These are phyloP conservation scores for Chlorella vulgaris DNA, from an alignment of 139 green algal genomes.

Conservation along the genomic window DNA sequence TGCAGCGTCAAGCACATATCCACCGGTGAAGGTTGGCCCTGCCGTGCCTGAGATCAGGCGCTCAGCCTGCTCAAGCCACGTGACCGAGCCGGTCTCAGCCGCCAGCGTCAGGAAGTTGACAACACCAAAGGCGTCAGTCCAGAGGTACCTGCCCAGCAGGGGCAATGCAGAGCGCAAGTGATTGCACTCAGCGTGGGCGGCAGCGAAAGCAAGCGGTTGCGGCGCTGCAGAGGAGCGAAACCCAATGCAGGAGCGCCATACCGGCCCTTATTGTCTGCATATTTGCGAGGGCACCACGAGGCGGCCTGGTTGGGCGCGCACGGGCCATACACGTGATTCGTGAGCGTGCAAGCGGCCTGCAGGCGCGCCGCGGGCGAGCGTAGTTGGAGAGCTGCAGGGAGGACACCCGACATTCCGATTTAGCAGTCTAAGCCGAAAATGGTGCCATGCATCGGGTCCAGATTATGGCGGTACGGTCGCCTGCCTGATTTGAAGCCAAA, in stretches of 20 bases:
- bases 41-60: conserved; percentile 31
- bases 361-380: not conserved
- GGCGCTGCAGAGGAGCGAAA: too few species aligned
- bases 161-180: too few species aligned
- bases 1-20: not conserved
- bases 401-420: too few species aligned
- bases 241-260: too few species aligned
- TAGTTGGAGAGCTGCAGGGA: too few species aligned
- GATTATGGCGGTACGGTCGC: too few species aligned
- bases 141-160: conserved; percentile 30
- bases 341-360: not conserved
- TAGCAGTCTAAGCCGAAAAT: too few species aligned
- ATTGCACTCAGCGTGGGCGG: too few species aligned
- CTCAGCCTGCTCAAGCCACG: conserved; percentile 34
- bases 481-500: too few species aligned
- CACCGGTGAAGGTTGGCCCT: not conserved
- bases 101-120: conserved; percentile 52
- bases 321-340: conserved; percentile 16
- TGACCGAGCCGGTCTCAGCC: conserved; percentile 26
- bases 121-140: conserved; percentile 62
- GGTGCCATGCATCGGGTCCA: too few species aligned
- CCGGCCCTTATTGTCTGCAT: conserved; percentile 23
- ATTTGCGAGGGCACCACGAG: not conserved
- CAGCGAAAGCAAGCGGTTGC: not conserved
- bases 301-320: not conserved